Evolutionary conservation across 139 green algal genomes (phyloP).

Genomic region (Chlamydomonas eustigma): DNA sequence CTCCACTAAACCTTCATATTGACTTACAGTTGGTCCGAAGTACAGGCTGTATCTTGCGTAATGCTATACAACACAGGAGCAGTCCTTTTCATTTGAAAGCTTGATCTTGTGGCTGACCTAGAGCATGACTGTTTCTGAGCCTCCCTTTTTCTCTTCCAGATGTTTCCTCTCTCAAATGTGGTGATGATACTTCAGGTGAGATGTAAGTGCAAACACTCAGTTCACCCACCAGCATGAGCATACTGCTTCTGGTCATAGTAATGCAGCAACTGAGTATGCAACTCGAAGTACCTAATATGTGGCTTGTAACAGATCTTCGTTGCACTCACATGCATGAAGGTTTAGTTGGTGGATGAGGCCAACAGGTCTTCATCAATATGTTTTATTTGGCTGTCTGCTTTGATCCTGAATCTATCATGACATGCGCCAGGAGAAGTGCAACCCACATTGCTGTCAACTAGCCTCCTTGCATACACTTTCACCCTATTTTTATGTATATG

Average conservation of each 20-base stretch:
- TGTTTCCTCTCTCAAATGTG: conserved; percentile 36
- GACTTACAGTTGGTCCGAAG: not conserved
- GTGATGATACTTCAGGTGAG: conserved; percentile 38
- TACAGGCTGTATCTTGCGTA: not conserved
- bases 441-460: no score
- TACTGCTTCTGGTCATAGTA: not conserved
- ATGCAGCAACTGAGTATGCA: not conserved
- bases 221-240: not conserved
- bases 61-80: not conserved
- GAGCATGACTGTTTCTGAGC: not conserved
- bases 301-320: not conserved
- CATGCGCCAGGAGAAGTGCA: no score
- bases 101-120: not conserved
- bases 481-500: not conserved
- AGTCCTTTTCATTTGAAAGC: not conserved
- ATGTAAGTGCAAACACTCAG: not conserved
- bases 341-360: not conserved
- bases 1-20: not conserved
- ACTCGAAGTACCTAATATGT: not conserved
- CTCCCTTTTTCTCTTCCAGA: conserved; percentile 6
- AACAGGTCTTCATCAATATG: not conserved
- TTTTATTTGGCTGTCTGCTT: no score
- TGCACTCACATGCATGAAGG: not conserved
- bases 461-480: not conserved
- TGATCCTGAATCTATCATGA: no score